These are phyloP conservation scores for Annulohypoxylon bovei DNA, from an alignment of 495 filamentous ascomycete species.

Conservation along the genomic window DNA sequence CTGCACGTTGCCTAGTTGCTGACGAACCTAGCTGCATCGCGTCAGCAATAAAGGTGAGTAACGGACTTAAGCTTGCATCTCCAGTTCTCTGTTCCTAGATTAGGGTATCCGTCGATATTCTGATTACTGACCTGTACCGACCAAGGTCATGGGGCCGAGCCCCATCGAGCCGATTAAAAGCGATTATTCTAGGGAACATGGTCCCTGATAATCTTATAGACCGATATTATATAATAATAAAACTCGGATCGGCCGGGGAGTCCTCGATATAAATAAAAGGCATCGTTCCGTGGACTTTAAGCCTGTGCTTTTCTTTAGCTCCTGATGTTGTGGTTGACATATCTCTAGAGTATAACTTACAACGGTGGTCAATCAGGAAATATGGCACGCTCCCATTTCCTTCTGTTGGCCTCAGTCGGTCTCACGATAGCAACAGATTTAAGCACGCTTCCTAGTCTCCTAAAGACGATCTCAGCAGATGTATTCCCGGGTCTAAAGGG, in stretches of 20 bases:
- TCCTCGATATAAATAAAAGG: not conserved
- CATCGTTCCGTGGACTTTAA: not conserved
- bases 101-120: not conserved
- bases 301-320: not conserved
- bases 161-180: not conserved
- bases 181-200: not conserved
- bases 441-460: conserved; percentile 28
- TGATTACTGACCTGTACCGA: not conserved
- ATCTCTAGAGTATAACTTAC: not conserved
- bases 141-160: not conserved
- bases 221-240: not conserved
- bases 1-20: not conserved
- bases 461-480: conserved; percentile 30
- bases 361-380: not conserved
- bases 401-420: conserved; percentile 2
- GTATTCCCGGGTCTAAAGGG: conserved; percentile 36
- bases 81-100: not conserved
- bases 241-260: not conserved
- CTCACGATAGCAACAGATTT: conserved; percentile 14
- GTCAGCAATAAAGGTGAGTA: not conserved
- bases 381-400: conserved; percentile 3
- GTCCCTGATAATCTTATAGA: not conserved
- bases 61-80: not conserved
- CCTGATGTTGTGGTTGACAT: not conserved
- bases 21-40: not conserved